Percentiles rank a stretch among this genome's conserved stretches.
Evolutionary conservation across 2,329 filamentous ascomycete species (phyloP).

Genomic region (Penicillium sumatraense): DNA sequence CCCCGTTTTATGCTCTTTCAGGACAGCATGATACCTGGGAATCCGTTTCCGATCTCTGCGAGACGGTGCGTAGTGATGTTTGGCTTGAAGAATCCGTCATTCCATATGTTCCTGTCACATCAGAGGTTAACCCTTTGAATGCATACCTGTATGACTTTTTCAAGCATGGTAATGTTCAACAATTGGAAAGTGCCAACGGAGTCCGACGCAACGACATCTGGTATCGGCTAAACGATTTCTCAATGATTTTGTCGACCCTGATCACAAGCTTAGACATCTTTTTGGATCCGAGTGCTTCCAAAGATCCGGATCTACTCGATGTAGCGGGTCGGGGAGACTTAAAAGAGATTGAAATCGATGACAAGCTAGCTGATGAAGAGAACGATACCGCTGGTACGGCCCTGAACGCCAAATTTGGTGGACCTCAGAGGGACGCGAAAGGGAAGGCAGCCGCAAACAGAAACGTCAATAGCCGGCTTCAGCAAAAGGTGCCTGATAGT

Average conservation of each 20-base stretch:
- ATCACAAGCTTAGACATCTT: conserved; percentile 38
- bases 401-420: too few species aligned
- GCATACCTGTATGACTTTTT: conserved; percentile 72
- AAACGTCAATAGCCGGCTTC: neutral
- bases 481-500: neutral
- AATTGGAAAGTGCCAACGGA: conserved; percentile 67
- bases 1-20: conserved; percentile 73
- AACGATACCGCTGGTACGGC: too few species aligned
- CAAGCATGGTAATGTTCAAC: conserved; percentile 68
- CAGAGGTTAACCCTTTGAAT: conserved; percentile 55
- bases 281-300: conserved; percentile 26
- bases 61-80: conserved; percentile 67
- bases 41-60: conserved; percentile 70
- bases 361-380: conserved; percentile 9
- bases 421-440: too few species aligned
- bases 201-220: conserved; percentile 71
- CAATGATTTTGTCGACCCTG: conserved; percentile 51
- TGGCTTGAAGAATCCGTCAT: conserved; percentile 77
- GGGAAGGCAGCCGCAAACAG: neutral
- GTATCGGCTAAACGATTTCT: conserved; percentile 73
- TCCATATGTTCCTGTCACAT: conserved; percentile 67
- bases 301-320: conserved; percentile 26
- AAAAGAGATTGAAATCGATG: conserved; percentile 26
- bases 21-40: conserved; percentile 68
- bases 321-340: conserved; percentile 35